These are phyloP conservation scores for Trichoderma breve DNA, from an alignment of 2,329 filamentous ascomycete genomes.

Conservation along the genomic window DNA sequence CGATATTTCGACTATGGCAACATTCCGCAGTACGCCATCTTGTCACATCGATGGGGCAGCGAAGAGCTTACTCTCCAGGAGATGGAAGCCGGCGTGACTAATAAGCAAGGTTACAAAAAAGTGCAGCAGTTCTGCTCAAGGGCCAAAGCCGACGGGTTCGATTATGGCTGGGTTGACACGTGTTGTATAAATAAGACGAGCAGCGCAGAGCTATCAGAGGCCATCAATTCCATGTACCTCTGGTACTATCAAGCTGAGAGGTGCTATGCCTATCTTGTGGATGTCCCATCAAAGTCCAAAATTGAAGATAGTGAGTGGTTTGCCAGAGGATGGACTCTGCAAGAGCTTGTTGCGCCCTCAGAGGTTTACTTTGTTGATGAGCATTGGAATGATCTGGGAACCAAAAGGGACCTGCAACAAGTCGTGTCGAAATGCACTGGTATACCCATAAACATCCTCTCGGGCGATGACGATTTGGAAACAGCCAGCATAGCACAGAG, in stretches of 20 bases:
- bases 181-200: conserved; percentile 2
- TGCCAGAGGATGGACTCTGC: conserved; percentile 6
- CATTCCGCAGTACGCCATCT: not conserved
- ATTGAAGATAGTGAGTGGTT: conserved; percentile 8
- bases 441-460: conserved; percentile 6
- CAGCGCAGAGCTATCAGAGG: conserved; percentile 2
- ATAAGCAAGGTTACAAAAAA: not conserved
- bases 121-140: not conserved
- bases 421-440: not conserved
- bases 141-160: not conserved
- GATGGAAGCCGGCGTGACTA: not conserved
- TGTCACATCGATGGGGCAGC: conserved; percentile 8
- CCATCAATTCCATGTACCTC: conserved; percentile 12
- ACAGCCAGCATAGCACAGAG: conserved; percentile 21
- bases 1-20: not conserved
- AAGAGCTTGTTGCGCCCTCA: conserved; percentile 5
- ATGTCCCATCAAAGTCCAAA: not conserved
- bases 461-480: conserved; percentile 4
- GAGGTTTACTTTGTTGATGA: not conserved
- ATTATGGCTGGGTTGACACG: conserved; percentile 9
- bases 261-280: conserved; percentile 5
- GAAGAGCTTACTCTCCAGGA: conserved; percentile 1
- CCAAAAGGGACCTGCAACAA: not conserved
- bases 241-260: not conserved
- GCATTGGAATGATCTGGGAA: not conserved